These are phyloP conservation scores for Colletotrichum aenigma DNA, from an alignment of 2,329 filamentous ascomycete genomes.

Conservation along the genomic window DNA sequence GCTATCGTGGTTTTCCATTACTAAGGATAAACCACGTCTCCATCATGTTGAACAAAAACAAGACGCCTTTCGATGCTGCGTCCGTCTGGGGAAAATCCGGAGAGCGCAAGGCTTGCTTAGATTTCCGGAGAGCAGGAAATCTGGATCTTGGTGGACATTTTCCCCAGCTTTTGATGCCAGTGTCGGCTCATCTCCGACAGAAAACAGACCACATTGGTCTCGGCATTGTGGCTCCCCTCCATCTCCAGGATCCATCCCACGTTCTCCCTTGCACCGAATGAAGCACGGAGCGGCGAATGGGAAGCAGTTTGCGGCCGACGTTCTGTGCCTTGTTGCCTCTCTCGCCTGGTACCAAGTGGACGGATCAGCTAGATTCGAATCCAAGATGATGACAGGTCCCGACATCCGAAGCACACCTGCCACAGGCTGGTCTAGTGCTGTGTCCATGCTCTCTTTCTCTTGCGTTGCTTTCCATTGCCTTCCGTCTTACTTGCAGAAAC, in stretches of 20 bases:
- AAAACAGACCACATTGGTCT: neutral
- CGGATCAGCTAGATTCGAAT: neutral
- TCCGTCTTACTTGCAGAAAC: neutral
- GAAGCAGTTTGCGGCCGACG: neutral
- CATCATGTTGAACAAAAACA: neutral
- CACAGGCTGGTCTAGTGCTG: neutral
- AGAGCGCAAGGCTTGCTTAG: neutral
- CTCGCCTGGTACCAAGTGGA: neutral
- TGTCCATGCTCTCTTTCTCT: neutral
- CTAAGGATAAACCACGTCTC: neutral
- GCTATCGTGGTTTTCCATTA: neutral
- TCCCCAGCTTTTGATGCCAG: neutral
- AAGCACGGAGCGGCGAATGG: neutral
- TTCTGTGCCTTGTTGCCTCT: neutral
- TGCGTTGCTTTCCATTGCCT: neutral
- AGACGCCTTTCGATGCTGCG: neutral
- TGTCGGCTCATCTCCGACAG: neutral
- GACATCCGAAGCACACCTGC: neutral
- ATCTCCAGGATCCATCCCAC: neutral
- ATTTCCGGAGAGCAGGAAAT: neutral
- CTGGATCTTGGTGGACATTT: neutral
- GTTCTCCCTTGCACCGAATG: neutral
- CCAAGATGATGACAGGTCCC: neutral
- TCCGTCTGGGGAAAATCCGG: neutral
- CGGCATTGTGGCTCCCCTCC: neutral